A percentile compares a stretch with the other conserved stretches of the same genome.
These are phyloP conservation scores for Pseudevernia furfuracea DNA, from an alignment of 495 filamentous ascomycete genomes.

Conservation along the genomic window DNA sequence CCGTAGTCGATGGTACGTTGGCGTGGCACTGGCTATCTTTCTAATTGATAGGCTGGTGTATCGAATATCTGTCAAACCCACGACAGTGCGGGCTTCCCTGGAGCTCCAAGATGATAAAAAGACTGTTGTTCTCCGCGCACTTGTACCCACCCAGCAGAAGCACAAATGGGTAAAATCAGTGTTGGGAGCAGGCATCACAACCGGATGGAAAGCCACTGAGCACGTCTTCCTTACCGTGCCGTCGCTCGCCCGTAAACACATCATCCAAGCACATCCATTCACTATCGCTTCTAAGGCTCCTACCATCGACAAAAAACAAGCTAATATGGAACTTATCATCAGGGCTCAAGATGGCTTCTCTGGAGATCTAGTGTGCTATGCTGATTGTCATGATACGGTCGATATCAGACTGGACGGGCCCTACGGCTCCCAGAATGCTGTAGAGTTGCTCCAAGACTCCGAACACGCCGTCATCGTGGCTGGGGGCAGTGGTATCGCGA, in stretches of 20 bases:
- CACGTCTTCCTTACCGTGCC: constrained; percentile 55
- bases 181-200: constrained; percentile 28
- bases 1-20: constrained; percentile 35
- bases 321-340: constrained; percentile 46
- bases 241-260: constrained; percentile 37
- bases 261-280: constrained; percentile 51
- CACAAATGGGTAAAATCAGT: constrained; percentile 1
- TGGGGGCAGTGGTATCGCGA: constrained; percentile 56
- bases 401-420: constrained; percentile 46
- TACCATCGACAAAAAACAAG: constrained; percentile 23
- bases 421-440: constrained; percentile 46
- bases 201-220: constrained; percentile 50
- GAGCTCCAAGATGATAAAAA: constrained; percentile 42
- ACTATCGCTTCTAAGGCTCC: constrained; percentile 50
- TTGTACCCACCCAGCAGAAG: constrained; percentile 4
- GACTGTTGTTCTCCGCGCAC: constrained; percentile 41
- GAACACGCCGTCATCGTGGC: constrained; percentile 47
- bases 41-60: constrained; percentile 51
- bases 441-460: constrained; percentile 35
- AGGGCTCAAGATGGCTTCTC: constrained; percentile 54
- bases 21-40: constrained; percentile 44
- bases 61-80: constrained; percentile 41
- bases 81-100: constrained; percentile 38
- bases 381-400: constrained; percentile 33
- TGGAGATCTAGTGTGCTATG: constrained; percentile 43